These are phyloP conservation scores for Aspergillus pseudoglaucus DNA, from an alignment of 2,329 filamentous ascomycete genomes.

Conservation along the genomic window DNA sequence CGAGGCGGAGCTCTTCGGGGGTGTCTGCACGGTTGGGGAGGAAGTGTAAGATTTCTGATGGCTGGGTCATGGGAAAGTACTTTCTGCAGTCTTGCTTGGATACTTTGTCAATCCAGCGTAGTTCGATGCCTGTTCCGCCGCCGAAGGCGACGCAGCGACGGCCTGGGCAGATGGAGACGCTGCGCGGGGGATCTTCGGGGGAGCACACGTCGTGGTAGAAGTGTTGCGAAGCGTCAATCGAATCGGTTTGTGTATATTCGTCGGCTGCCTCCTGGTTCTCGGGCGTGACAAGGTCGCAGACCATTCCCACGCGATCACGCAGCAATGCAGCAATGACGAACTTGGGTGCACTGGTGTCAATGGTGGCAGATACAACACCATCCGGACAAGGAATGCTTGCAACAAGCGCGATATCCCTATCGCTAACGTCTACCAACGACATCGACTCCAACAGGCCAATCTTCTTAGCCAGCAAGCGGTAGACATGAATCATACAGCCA, in stretches of 20 bases:
- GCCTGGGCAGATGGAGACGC: constrained; percentile 60
- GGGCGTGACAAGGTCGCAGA: constrained; percentile 47
- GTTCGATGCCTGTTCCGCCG: constrained; percentile 55
- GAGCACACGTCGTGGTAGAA: constrained; percentile 52
- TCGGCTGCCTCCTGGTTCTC: constrained; percentile 13
- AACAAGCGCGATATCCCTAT: constrained; percentile 38
- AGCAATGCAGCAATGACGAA: constrained; percentile 55
- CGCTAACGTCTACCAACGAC: constrained; percentile 19
- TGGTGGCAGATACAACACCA: constrained; percentile 53
- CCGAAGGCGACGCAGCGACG: constrained; percentile 60
- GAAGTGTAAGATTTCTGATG: constrained; percentile 48
- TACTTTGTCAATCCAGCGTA: constrained; percentile 53
- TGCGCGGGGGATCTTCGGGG: constrained; percentile 57
- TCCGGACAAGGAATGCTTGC: constrained; percentile 52
- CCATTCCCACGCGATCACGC: constrained; percentile 54
- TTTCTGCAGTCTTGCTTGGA: constrained; percentile 34
- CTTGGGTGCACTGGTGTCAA: constrained; percentile 54
- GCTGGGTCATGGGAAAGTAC: constrained; percentile 36
- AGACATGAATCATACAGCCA: constrained; percentile 52
- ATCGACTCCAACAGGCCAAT: constrained; percentile 8
- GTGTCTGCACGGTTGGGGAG: constrained; percentile 49
- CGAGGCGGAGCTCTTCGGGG: constrained; percentile 53
- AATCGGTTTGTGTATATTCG: background rate
- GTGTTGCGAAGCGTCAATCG: constrained; percentile 25
- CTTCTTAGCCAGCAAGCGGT: constrained; percentile 34